These are phyloP conservation scores for Sarcodon aspratus DNA, from an alignment of 768 basidiomycete species.

Conservation along the genomic window DNA sequence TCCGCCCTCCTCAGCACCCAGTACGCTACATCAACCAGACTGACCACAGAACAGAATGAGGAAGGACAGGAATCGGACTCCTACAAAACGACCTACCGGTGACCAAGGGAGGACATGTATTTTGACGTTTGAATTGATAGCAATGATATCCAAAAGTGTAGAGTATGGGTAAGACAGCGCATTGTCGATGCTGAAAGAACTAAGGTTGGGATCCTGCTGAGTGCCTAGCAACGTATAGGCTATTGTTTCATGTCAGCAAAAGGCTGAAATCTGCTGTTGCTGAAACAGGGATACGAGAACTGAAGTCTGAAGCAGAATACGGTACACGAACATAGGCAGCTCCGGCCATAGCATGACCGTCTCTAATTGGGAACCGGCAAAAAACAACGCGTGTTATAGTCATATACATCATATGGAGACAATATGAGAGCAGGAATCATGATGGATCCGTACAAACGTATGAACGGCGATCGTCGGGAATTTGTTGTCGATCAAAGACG, in stretches of 20 bases:
- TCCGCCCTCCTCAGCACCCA: no score
- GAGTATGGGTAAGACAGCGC: constrained; percentile 55
- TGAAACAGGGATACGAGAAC: constrained; percentile 18
- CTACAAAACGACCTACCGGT: constrained; percentile 47
- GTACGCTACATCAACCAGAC: no score
- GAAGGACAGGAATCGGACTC: neutral
- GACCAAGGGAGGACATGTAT: constrained; percentile 66
- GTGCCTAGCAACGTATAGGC: constrained; percentile 61
- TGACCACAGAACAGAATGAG: constrained; percentile 11
- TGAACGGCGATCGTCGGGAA: neutral
- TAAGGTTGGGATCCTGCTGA: constrained; percentile 48
- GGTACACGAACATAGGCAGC: constrained; percentile 60
- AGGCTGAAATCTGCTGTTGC: neutral
- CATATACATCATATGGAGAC: no score
- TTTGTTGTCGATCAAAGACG: neutral
- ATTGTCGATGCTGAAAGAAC: constrained; percentile 42
- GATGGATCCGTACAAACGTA: neutral
- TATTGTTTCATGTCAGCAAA: constrained; percentile 10
- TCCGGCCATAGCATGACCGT: constrained; percentile 53
- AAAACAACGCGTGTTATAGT: neutral
- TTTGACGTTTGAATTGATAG: constrained; percentile 39
- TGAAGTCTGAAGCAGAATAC: constrained; percentile 64
- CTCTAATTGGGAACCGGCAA: constrained; percentile 30
- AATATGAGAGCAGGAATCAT: no score
- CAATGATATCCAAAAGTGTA: constrained; percentile 50